Evolutionary conservation across 1,284 basidiomycete genomes (phyloP).

Genomic region (Chondrostereum purpureum): DNA sequence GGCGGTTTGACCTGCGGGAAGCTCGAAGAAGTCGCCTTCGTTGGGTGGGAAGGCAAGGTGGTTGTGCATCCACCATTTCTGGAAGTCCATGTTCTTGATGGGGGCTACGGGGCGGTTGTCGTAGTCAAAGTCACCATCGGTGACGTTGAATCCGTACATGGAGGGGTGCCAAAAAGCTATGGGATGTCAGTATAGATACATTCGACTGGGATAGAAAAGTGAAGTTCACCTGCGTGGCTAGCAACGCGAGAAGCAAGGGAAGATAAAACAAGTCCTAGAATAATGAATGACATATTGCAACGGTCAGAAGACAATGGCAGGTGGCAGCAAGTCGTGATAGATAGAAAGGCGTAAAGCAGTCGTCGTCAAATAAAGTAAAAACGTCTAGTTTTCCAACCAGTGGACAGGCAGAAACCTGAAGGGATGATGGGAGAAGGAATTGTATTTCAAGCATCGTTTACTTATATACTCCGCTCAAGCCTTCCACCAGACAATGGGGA

Average conservation of each 20-base stretch:
- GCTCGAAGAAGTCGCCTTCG: constrained; percentile 45
- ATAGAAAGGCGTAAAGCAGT: no score
- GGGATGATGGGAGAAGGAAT: no score
- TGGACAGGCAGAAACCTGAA: no score
- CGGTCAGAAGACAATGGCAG: no score
- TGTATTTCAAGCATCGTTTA: no score
- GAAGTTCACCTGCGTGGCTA: background rate
- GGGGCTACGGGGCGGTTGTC: constrained; percentile 54
- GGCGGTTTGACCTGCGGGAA: constrained; percentile 46
- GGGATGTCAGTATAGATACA: background rate
- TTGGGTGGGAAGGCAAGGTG: constrained; percentile 52
- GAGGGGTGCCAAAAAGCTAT: constrained; percentile 34
- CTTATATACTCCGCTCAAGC: no score
- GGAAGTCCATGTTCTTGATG: constrained; percentile 44
- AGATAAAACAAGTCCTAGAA: background rate
- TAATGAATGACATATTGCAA: background rate
- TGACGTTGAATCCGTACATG: constrained; percentile 56
- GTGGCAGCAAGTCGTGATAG: no score
- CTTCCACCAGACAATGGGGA: no score
- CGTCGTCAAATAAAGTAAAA: no score
- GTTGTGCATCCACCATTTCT: constrained; percentile 70
- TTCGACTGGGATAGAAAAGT: background rate
- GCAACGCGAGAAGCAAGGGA: background rate
- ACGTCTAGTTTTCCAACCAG: no score
- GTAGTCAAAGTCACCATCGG: constrained; percentile 39